These are phyloP conservation scores for Mycena metata DNA, from an alignment of 768 basidiomycete genomes.

Conservation along the genomic window DNA sequence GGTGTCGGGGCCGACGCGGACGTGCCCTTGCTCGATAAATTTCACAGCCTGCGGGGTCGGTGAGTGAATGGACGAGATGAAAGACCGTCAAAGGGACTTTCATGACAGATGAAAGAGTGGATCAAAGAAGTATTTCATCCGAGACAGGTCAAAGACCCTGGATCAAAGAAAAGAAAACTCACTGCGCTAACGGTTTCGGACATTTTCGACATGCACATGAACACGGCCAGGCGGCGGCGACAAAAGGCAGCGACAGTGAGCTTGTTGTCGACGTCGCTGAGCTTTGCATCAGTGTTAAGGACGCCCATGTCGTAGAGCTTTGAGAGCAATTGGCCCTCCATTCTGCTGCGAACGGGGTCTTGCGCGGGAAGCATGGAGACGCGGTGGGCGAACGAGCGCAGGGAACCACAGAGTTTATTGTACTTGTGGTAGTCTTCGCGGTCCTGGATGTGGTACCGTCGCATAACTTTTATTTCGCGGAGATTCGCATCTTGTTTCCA, in stretches of 20 bases:
- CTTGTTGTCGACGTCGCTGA: slow-evolving; percentile 96
- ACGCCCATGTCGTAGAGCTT: slow-evolving; percentile 99
- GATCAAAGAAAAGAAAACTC: slow-evolving; percentile 48
- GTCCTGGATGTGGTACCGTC: slow-evolving; percentile 95
- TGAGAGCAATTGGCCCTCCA: slow-evolving; percentile 89
- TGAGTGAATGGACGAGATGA: no score
- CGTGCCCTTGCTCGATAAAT: slow-evolving; percentile 98
- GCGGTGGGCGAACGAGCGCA: slow-evolving; percentile 89
- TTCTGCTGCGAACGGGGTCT: slow-evolving; percentile 88
- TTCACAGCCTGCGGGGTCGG: slow-evolving; percentile 81
- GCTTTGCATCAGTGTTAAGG: slow-evolving; percentile 86
- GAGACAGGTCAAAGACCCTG: no score
- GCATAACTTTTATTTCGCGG: slow-evolving; percentile 94
- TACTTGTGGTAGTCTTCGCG: slow-evolving; percentile 98
- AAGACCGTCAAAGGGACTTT: no score
- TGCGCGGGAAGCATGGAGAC: slow-evolving; percentile 88
- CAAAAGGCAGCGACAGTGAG: slow-evolving; percentile 97
- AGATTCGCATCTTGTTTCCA: slow-evolving; percentile 97
- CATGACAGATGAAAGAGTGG: no score
- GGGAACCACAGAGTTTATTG: slow-evolving; percentile 93
- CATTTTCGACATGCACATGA: slow-evolving; percentile 95
- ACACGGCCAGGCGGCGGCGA: slow-evolving; percentile 90
- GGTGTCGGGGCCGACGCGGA: slow-evolving; percentile 96
- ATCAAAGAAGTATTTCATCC: no score
- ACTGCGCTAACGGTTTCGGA: slow-evolving; percentile 95